Conservation (phyloP, 176 grass and related monocot genomes). For the Melocanna baccifera region DNA sequence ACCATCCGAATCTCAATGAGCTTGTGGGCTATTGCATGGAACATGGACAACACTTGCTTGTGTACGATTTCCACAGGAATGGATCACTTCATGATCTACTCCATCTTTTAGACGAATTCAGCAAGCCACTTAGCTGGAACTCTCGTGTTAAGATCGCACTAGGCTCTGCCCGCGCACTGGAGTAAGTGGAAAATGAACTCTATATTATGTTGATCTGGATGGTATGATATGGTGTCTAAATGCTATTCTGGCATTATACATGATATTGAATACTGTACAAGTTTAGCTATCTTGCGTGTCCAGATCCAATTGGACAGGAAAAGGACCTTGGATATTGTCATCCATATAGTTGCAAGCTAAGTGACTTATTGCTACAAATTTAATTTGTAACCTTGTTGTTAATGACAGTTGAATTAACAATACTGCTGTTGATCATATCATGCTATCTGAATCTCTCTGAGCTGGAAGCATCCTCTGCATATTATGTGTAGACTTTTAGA, state of each 20-base stretch:
- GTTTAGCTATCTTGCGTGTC: neutral
- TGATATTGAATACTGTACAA: neutral
- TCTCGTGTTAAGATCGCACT: slow-evolving; percentile 91
- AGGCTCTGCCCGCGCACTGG: slow-evolving; percentile 81
- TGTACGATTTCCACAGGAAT: slow-evolving; percentile 84
- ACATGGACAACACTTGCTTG: slow-evolving; percentile 85
- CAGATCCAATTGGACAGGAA: neutral
- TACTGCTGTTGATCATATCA: slow-evolving; percentile 11
- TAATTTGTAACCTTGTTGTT: neutral
- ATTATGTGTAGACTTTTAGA: neutral
- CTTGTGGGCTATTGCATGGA: slow-evolving; percentile 94
- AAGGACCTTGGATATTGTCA: neutral
- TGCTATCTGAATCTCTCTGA: slow-evolving; percentile 12
- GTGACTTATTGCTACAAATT: neutral
- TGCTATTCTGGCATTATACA: neutral
- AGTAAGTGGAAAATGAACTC: slow-evolving; percentile 59
- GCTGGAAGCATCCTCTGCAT: slow-evolving; percentile 5
- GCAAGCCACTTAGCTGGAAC: slow-evolving; percentile 85
- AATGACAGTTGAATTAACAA: neutral
- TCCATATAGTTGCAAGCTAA: neutral
- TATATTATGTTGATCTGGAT: slow-evolving; percentile 1
- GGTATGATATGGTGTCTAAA: neutral
- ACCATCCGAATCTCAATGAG: slow-evolving; percentile 78
- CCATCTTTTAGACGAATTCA: slow-evolving; percentile 79
- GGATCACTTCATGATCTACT: slow-evolving; percentile 88